Percentiles rank a stretch among this genome's conserved stretches.
phyloP scores from a whole-genome alignment of 139 green algal genomes.

The Chlorella sorokiniana region DNA sequence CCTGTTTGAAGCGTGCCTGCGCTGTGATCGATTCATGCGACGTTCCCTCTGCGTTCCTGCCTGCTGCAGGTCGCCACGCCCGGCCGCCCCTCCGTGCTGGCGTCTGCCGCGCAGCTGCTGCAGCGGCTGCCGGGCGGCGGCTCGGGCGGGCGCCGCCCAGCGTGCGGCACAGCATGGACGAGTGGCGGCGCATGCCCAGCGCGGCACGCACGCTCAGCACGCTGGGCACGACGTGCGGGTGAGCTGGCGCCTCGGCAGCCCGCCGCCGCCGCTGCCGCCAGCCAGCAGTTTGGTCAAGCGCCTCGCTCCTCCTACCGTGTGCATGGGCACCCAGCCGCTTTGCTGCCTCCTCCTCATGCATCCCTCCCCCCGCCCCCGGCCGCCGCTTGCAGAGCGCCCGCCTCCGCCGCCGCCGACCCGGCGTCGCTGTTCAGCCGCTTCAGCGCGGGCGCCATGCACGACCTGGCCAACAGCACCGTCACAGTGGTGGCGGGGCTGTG shows the following conservation, averaged over 20 bases:
- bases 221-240: neutral
- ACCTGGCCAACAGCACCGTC: constrained; percentile 23
- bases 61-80: neutral
- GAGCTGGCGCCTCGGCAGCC: too few relatives aligned
- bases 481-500: constrained; percentile 21
- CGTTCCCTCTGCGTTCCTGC: neutral
- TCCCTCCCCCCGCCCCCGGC: too few relatives aligned
- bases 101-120: too few relatives aligned
- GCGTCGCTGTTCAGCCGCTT: constrained; percentile 19
- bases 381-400: neutral
- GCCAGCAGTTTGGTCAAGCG: too few relatives aligned
- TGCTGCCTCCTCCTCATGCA: too few relatives aligned
- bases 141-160: neutral
- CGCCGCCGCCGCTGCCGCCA: too few relatives aligned
- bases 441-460: constrained; percentile 1
- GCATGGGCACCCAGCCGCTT: too few relatives aligned
- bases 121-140: neutral
- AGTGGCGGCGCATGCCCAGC: neutral
- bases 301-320: too few relatives aligned
- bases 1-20: too few relatives aligned
- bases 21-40: neutral
- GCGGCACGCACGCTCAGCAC: neutral
- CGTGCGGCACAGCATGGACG: constrained; percentile 30
- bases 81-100: neutral
- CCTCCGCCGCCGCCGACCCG: neutral